phyloP scores from a whole-genome alignment of 116 monocot species.

The Posidonia oceanica region DNA sequence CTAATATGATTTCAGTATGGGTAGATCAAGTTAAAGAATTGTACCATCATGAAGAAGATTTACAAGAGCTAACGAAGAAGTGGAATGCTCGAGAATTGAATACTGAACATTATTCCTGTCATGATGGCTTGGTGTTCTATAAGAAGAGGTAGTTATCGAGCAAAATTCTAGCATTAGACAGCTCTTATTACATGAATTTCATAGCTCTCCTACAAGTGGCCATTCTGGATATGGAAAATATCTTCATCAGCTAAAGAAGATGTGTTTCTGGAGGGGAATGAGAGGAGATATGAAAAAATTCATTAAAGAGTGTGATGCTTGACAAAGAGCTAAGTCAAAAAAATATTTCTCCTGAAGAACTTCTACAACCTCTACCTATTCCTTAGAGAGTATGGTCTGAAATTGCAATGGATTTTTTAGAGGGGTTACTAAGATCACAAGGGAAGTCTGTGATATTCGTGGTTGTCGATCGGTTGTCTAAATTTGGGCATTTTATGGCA shows the following conservation, averaged over 20 bases:
- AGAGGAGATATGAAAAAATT: neutral
- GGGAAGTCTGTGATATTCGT: neutral
- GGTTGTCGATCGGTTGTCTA: neutral
- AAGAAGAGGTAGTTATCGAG: neutral
- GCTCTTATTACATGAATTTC: no score
- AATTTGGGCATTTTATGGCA: neutral
- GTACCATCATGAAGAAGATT: no score
- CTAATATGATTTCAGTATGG: neutral
- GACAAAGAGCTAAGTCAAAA: neutral
- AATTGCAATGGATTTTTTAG: neutral
- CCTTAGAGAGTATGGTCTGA: neutral
- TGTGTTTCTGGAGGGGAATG: neutral
- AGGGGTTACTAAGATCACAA: neutral
- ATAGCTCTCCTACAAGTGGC: neutral
- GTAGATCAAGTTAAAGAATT: no score
- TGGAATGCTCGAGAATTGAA: no score
- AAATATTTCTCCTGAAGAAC: no score
- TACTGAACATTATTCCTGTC: neutral
- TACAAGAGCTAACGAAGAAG: no score
- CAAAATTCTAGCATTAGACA: neutral
- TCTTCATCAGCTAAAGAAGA: neutral
- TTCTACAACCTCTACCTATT: neutral
- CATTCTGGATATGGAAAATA: neutral
- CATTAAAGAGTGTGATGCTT: neutral
- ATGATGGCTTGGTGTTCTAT: neutral